A percentile compares a stretch with the other conserved stretches of the same genome.
Conservation (phyloP, 768 basidiomycete species). For the Amanita phalloides region DNA sequence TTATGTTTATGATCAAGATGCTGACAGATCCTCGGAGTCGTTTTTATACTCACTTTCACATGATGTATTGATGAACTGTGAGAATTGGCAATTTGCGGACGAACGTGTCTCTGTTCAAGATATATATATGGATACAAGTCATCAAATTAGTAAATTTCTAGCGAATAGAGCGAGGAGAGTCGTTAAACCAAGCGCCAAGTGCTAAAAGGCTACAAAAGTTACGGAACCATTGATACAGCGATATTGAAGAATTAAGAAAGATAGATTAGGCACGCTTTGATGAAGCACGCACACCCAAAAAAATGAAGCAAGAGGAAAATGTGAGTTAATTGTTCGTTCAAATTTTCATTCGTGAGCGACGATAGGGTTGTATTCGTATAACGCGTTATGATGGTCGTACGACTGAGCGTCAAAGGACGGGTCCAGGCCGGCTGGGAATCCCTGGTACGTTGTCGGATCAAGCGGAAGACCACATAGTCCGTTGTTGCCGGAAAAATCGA, state of each 20-base stretch:
- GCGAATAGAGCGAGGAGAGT: not conserved
- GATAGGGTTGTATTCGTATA: not conserved
- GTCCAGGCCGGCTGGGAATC: conserved; percentile 1
- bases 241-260: not conserved
- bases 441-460: not conserved
- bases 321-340: not conserved
- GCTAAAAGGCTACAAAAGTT: not conserved
- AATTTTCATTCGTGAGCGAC: conserved; percentile 1
- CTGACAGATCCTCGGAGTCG: not conserved
- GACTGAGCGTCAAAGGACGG: not conserved
- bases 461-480: not conserved
- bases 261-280: not conserved
- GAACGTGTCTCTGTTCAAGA: not conserved
- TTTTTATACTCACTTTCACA: not conserved
- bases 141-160: not conserved
- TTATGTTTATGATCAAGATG: not conserved
- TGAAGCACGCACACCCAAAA: not conserved
- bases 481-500: not conserved
- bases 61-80: too few species aligned
- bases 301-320: not conserved
- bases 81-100: not conserved
- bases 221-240: not conserved
- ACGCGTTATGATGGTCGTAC: not conserved
- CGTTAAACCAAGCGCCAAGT: not conserved
- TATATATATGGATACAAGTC: not conserved